These are phyloP conservation scores for Citrus inodora DNA, from an alignment of 345 rosid genomes.

Conservation along the genomic window DNA sequence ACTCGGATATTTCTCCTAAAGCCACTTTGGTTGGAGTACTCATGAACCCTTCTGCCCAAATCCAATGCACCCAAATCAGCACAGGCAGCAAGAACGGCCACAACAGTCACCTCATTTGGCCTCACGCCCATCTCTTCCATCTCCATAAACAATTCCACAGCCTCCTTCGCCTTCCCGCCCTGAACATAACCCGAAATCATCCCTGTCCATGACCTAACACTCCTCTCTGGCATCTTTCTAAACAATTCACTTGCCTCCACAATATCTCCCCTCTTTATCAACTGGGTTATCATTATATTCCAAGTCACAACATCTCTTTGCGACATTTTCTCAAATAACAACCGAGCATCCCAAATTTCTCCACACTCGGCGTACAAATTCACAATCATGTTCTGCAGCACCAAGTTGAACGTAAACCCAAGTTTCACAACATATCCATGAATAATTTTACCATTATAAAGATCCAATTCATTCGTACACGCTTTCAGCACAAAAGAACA, in stretches of 20 bases:
- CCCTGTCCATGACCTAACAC: constrained; percentile 36
- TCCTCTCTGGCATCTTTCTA: constrained; percentile 31
- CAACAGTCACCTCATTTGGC: constrained; percentile 30
- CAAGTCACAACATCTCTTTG: constrained; percentile 34
- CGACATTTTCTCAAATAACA: constrained; percentile 43
- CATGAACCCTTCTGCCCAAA: constrained; percentile 33
- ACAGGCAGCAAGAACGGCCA: constrained; percentile 36
- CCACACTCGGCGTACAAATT: constrained; percentile 28
- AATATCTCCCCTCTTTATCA: constrained; percentile 25
- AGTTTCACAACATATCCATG: constrained; percentile 36
- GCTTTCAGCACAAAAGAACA: constrained; percentile 39
- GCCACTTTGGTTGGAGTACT: constrained; percentile 23
- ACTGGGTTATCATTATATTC: constrained; percentile 30
- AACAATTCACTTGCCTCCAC: constrained; percentile 21
- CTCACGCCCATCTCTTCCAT: constrained; percentile 26
- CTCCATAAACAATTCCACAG: constrained; percentile 30
- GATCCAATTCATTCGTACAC: constrained; percentile 16
- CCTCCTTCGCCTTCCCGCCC: constrained; percentile 26
- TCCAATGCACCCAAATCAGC: constrained; percentile 33
- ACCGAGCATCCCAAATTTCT: constrained; percentile 22
- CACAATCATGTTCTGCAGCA: constrained; percentile 30
- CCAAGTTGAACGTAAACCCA: constrained; percentile 32
- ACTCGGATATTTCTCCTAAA: constrained; percentile 24
- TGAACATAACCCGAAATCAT: constrained; percentile 31
- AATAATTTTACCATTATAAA: constrained; percentile 12